Evolutionary conservation across 2,329 filamentous ascomycete genomes (phyloP), one percentile per base, ranked within the genome.

Genomic region (Talaromyces sp.): DNA sequence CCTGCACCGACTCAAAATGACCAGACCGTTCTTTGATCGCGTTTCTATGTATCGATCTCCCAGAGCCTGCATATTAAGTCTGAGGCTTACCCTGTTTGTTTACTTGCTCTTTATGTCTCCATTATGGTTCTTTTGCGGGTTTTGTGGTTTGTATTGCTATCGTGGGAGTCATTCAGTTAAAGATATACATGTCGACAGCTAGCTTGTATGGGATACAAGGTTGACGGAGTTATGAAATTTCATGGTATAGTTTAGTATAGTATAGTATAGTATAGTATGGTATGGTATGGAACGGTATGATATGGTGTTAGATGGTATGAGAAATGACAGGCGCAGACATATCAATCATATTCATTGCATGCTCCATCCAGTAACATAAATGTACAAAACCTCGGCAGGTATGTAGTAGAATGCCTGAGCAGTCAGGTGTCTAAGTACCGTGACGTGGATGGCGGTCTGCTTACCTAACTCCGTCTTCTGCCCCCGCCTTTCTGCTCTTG

Each of bases 1-100:
- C 67, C 67, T 48, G 65, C 66, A 14, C 57, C 57, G 35, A 21
- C 57, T 59, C 57, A 28, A 48, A 33, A 46, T 16, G 44, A 33
- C 7, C 58, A 60, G 28, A n/a, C 9, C 14, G 18, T 60, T 23
- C 44, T 52, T 37, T 54, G 18, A 54, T 35, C 8, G n/a, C 8
- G 18, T 11, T 9, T 1, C 4, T n/a, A 6, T 50, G 23, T 28
- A 31, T 50, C 16, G 21, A 28, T 16, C 8, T 28, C 28, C 6
- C 3, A 28, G 28, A 6, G 28, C 28, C 28, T 28, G 28, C 28
- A 28, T 28, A 28, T 3, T 6, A 28, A 5, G 9, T 12, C 0
- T 1, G 44, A 48, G 5, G 3, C 1, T 16, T 48, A 5, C 16
- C 2, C 21, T 14, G 7, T 35, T 35, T 21, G n/a, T 11, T 33